Evolutionary conservation across 164 flowering plant genomes (phyloP), one percentile per base, ranked within the genome.

Genomic region (Pachysandra terminalis): DNA sequence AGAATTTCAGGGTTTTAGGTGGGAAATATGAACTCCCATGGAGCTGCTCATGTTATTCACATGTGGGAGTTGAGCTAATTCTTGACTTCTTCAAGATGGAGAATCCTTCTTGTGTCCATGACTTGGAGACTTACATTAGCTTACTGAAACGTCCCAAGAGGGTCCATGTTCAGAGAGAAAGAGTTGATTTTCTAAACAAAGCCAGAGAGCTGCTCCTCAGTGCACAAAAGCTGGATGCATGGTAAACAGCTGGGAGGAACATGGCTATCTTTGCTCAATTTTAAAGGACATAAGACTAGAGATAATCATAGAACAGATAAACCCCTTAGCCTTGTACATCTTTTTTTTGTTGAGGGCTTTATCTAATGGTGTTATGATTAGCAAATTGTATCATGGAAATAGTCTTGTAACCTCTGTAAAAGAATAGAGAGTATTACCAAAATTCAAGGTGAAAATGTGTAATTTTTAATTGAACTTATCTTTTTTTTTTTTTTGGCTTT

Each of bases 91-190:
- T 85, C 76, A 73, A 77, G 68, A 64, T 85, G 75, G 77, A 77
- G 45, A 83, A 85, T 52, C 86, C 81, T 58, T 75, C 82, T 0
- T 78, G 86, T 61, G 89, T 85, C 35, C 89, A 85, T 75, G 89
- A 85, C 55, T 41, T 85, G 68, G 82, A 76, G 16, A 78, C 67
- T 35, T 83, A 83, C 41, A 71, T 85, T 14, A 68, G 64, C 65
- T 61, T 81, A 22, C 65, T 84, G 9, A 73, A 69, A 51, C 56
- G 65, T 25, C 82, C 83, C 9, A 68, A 65, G 7, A 48, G 56
- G 37, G 37, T 32, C 37, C 37, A 32, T 32, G 37, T 32, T 40
- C 56, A 63, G 27, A 23, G 35, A 40, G 70, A 66, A 15, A 72
- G 62, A 12, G 52, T 51, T 16, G 70, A 72, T 66, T 64, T 79